Evolutionary conservation across 371 early-diverging fungal genomes (phyloP), one percentile per base, ranked within the genome.

Genomic region (Circinella minor): DNA sequence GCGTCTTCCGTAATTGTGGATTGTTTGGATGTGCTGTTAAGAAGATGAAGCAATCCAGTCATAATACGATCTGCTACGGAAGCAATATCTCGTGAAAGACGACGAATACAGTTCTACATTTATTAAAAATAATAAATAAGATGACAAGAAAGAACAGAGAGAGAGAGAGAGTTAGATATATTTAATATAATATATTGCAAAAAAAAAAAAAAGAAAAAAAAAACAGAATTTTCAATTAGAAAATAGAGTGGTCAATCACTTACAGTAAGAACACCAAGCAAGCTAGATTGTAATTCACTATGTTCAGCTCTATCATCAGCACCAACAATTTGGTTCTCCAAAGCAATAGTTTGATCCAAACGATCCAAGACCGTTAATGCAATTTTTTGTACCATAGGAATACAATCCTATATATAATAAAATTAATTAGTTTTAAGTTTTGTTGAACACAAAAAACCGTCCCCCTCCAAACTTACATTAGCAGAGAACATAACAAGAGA

Each of bases 1-100:
- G 92, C 93, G 69, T 99, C 99, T 81, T 99, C 99, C 15, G 92
- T 80, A n/a, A 93, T 92, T 14, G 94, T 94, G 0, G 99, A 90
- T 60, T 85, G 87, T 78, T 92, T 93, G 71, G 90, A 82, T 38
- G 90, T 80, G n/a, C 86, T 83, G 65, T 74, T 79, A 62, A 93
- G 80, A 36, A 95, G 74, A 68, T 86, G 87, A 66, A 97, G 83
- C 38, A 95, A 77, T 47, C 86, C 88, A 4, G 91, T 88, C 99
- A 98, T 98, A 70, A 95, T 91, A 63, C 90, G 88, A 74, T 98
- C 97, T 17, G 97, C 86, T 46, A 93, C 78, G 34, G 87, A 84
- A 1, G 84, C 80, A 55, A 95, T 89, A 17, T 91, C 89, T 51
- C 79, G 77, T 11, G 88, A 87, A 6, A 96, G 81, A 36, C 93